Base-by-base conservation (phyloP, 2,329 filamentous ascomycete genomes). In the Xylariaceae sp. region DNA sequence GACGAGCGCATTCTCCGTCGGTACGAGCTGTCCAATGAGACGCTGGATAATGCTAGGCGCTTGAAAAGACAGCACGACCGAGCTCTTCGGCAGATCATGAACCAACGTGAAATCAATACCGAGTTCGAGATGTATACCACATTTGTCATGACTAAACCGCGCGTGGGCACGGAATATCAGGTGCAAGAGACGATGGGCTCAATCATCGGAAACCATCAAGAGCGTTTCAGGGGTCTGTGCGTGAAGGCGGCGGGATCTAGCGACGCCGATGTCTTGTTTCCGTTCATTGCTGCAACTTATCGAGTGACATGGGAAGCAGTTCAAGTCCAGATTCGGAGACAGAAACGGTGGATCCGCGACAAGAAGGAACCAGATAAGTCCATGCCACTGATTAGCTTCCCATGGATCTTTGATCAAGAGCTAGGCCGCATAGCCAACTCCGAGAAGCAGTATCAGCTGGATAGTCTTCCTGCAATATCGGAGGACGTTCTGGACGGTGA, bases 111-210 rank as follows among this genome's bases (percentile, higher is more conserved):
- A 49, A 88, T 97, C 58, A 75, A 78, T 15, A 96, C 89, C 0
- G 94, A 99, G 68, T 97, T 96, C 65, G 94, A 99, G 73, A 83
- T 96, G 9, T 97, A 88, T 86, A 88, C 91, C 0, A 87, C 90
- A 0, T 97, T 97, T 72, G 84, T 92, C 1, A 78, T 97, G 59
- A 82, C 82, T 1, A 90, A 88, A 69, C 88, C 89, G 7, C 81
- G 84, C 0, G 81, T 90, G 30, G 85, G 83, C 39, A 83, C 81
- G 7, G 90, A 94, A 64, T 97, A 95, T 77, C 96, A 94, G 68
- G 84, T 92, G 52, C 87, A 92, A 53, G 93, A 99, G 72, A 88
- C 89, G 13, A 84, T 97, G 37, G 89, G 88, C 0, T 78, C 80
- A 3, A 84, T 93, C 17, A 83, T 88, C 1, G 77, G 77, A 1